Conservation (phyloP, 108 stramenopile species). For the Conticribra weissflogii region DNA sequence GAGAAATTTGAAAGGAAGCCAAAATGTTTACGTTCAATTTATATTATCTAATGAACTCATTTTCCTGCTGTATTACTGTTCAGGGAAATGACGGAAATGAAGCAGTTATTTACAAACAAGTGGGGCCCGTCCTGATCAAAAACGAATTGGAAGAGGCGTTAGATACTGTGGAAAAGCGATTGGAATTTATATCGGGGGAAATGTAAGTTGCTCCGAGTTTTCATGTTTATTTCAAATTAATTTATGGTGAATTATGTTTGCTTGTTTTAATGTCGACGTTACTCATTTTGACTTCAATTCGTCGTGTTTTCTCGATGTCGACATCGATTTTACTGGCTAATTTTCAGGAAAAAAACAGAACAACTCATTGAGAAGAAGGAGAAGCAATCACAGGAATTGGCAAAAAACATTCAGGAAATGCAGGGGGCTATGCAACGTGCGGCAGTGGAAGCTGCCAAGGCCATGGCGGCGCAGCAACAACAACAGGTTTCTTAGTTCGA, state of each 20-base stretch:
- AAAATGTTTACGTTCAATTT: not conserved
- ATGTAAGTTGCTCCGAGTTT: constrained; percentile 36
- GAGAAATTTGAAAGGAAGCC: not conserved
- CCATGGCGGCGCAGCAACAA: constrained; percentile 60
- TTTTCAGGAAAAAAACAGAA: constrained; percentile 57
- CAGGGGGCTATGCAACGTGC: constrained; percentile 82
- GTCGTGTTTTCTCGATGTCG: not conserved
- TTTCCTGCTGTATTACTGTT: not conserved
- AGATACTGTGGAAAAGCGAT: constrained; percentile 81
- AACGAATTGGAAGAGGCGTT: constrained; percentile 91
- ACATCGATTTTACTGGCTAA: not conserved
- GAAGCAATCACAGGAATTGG: constrained; percentile 59
- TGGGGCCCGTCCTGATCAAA: constrained; percentile 91
- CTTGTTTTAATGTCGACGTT: too few species aligned
- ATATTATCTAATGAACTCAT: not conserved
- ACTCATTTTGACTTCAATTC: too few species aligned
- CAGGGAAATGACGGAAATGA: constrained; percentile 31
- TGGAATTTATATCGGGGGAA: constrained; percentile 87
- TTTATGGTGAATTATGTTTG: not conserved
- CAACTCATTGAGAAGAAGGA: constrained; percentile 57
- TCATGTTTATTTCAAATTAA: not conserved
- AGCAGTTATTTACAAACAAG: constrained; percentile 82
- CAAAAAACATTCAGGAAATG: constrained; percentile 79
- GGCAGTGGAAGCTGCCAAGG: constrained; percentile 82
- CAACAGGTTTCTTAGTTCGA: not conserved